A percentile compares a stretch with the other conserved stretches of the same genome.
Evolutionary conservation across 345 rosid genomes (phyloP).

Genomic region (Trapa bicornis): DNA sequence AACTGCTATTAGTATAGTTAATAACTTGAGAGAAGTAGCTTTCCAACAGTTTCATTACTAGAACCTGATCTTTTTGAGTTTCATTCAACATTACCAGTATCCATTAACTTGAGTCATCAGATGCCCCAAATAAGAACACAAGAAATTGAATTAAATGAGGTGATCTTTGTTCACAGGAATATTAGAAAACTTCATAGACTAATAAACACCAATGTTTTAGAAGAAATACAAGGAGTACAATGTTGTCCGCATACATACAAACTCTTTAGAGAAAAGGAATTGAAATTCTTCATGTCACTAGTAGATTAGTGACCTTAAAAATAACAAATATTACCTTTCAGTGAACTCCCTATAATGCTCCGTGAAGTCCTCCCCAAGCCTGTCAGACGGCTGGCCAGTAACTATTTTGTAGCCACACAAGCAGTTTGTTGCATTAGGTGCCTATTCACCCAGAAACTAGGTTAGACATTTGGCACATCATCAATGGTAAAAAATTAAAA

Average conservation of each 20-base stretch:
- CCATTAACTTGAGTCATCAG: background rate
- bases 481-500: slow-evolving; percentile 5
- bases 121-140: background rate
- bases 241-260: background rate
- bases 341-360: slow-evolving; percentile 73
- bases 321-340: slow-evolving; percentile 46
- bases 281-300: background rate
- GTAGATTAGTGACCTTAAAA: background rate
- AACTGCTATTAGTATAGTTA: background rate
- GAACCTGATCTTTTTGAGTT: background rate
- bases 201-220: background rate
- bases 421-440: slow-evolving; percentile 94
- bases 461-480: background rate
- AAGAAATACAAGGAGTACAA: background rate
- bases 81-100: background rate
- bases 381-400: slow-evolving; percentile 94
- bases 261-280: background rate
- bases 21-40: background rate
- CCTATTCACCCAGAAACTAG: slow-evolving; percentile 24
- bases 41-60: background rate
- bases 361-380: slow-evolving; percentile 95
- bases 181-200: background rate
- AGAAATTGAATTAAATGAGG: background rate
- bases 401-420: slow-evolving; percentile 95
- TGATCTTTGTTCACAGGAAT: background rate